Base-by-base conservation (phyloP, 208 protist species). In the Acanthamoeba lenticulata region DNA sequence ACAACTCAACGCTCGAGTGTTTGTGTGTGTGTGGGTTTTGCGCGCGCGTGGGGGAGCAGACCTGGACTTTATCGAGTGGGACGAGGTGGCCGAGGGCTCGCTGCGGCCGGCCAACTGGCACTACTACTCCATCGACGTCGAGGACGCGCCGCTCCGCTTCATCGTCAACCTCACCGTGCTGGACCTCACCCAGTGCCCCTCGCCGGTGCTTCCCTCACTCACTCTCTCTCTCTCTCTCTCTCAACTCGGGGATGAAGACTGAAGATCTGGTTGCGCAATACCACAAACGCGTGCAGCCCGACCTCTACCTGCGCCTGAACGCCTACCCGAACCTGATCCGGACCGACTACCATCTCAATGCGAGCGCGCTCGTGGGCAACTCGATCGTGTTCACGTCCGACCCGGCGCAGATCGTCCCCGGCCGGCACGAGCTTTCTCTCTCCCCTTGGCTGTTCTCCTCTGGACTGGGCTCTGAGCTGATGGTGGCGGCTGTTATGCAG, bases 71-170 rank as follows among this genome's bases (percentile, higher is more conserved):
- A 74, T 74, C 34, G 65, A 74, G 65, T 74, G n/a, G 17, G 32
- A 74, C 27, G 65, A 74, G 34, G 65, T 74, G 17, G 65, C 34
- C 32, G 27, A 32, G 65, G 65, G 32, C 65, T 74, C 65, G 34
- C 65, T 74, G n/a, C n/a, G 65, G 34, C 65, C 65, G 6, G 27
- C 65, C 32, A 74, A 74, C 34, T 74, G 65, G 65, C 65, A 74
- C 34, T 74, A 74, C 65, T 74, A 74, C 65, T 74, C 65, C 34
- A 74, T 74, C 65, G n/a, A 74, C 34, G 27, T 74, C 65, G 65
- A 74, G 27, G 7, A 74, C 27, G 5, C 34, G 4, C 65, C 65
- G 4, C 65, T 74, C 17, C 65, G 34, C 17, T 74, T 74, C 65
- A 40, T 38, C 15, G 65, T 74, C 65, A 74, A 74, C 34, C 65